Evolutionary conservation across 495 filamentous ascomycete genomes (phyloP).

Genomic region (Annulohypoxylon maeteangense): DNA sequence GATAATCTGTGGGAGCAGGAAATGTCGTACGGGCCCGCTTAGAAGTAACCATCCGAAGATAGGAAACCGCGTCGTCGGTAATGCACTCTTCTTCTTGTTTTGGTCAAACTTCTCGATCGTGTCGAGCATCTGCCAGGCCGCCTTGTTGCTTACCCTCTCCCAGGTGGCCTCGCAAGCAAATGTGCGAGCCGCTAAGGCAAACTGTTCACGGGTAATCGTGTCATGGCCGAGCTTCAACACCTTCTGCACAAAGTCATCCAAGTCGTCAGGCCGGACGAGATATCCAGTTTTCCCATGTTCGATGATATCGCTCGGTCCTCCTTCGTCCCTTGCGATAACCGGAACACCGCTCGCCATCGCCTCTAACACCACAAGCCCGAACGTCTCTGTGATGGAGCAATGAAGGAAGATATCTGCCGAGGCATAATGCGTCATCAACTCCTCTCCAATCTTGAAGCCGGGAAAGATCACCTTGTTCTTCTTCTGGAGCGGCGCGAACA

Average conservation of each 20-base stretch:
- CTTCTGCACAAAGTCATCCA: conserved; percentile 62
- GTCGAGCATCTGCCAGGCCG: conserved; percentile 66
- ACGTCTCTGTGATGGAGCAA: conserved; percentile 73
- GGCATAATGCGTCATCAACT: conserved; percentile 67
- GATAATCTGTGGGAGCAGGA: conserved; percentile 32
- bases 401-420: conserved; percentile 71
- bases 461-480: conserved; percentile 65
- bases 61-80: conserved; percentile 21
- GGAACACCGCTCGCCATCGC: conserved; percentile 73
- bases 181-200: conserved; percentile 55
- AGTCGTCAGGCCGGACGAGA: conserved; percentile 64
- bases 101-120: conserved; percentile 56
- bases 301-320: conserved; percentile 72
- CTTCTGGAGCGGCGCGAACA: conserved; percentile 58
- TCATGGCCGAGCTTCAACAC: conserved; percentile 57
- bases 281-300: conserved; percentile 65
- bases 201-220: conserved; percentile 45
- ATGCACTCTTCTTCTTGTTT: conserved; percentile 8
- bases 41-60: conserved; percentile 42
- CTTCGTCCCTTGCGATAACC: conserved; percentile 71
- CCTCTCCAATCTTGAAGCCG: conserved; percentile 65
- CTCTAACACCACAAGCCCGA: conserved; percentile 72
- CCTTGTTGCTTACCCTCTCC: conserved; percentile 71
- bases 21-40: conserved; percentile 27
- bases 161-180: conserved; percentile 69